Conservation (phyloP, 495 filamentous ascomycete species). For the Acidiella bohemica region DNA sequence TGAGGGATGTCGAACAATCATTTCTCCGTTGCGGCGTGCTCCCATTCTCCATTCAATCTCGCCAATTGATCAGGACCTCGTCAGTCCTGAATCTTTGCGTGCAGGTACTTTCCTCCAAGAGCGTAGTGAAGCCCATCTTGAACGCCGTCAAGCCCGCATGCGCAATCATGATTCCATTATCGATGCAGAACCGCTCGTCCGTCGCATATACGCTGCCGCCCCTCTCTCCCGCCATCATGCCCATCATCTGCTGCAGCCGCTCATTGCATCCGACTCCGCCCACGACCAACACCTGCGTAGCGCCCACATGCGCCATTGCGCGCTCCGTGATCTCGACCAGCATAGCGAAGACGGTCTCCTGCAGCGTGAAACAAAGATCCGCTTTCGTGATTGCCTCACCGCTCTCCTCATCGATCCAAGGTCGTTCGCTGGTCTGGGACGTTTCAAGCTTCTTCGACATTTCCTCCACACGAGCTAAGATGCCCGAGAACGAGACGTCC, state of each 20-base stretch:
- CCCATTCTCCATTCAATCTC: conserved; percentile 55
- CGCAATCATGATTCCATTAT: conserved; percentile 99
- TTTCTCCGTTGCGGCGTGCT: too few species aligned
- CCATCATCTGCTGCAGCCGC: conserved; percentile 97
- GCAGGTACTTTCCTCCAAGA: conserved; percentile 68
- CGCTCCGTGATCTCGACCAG: conserved; percentile 96
- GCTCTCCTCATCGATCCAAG: conserved; percentile 29
- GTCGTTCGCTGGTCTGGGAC: background rate
- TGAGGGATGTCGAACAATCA: too few species aligned
- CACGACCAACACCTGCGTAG: conserved; percentile 80
- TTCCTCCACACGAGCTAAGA: conserved; percentile 66
- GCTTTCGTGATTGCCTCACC: conserved; percentile 52
- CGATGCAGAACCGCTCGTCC: conserved; percentile 94
- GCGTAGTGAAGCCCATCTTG: conserved; percentile 60
- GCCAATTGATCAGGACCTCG: conserved; percentile 84
- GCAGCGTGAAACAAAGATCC: conserved; percentile 85
- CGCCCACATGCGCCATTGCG: conserved; percentile 94
- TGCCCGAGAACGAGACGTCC: conserved; percentile 91
- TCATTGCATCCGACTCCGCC: conserved; percentile 98
- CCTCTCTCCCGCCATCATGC: conserved; percentile 78
- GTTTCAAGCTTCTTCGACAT: conserved; percentile 40
- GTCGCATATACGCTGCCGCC: conserved; percentile 87
- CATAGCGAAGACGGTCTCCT: conserved; percentile 94
- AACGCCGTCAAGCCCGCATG: conserved; percentile 85
- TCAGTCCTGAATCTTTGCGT: conserved; percentile 94